Evolutionary conservation across 345 rosid genomes (phyloP), one percentile per base, ranked within the genome.

Genomic region (Camelina sativa): DNA sequence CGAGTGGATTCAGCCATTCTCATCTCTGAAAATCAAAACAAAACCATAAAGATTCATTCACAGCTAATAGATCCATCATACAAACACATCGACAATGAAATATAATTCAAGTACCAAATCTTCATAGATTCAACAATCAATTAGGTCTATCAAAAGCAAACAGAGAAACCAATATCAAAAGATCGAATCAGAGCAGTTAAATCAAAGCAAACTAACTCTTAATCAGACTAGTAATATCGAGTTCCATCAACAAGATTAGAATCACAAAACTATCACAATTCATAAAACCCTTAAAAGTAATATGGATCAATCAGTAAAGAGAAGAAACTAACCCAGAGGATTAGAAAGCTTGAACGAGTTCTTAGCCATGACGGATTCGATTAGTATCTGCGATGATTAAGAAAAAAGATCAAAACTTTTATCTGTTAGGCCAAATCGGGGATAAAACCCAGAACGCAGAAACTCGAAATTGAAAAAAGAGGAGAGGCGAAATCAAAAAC

Each of bases 341-440:
- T 87, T 89, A 83, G 89, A 92, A 77, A 88, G 77, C 85, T 87
- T 92, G 87, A 88, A 88, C 50, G 91, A 86, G 80, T 85, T 86
- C 81, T 84, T 87, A 1, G 88, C 86, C 97, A 92, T 92, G 79
- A 75, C 56, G 48, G 47, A 67, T 25, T 62, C 40, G 53, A 60
- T 73, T 9, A 2, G 20, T 78, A 51, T 55, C 81, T 72, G 70
- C 48, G 51, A 71, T 30, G 3, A 50, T 30, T 4, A 37, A 76
- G 8, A 6, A 16, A 17, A 22, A 50, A 46, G 8, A 6, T 11
- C 0, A 25, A 65, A 58, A 16, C 15, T 53, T 72, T 23, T 43
- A n/a, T 20, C 5, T 16, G 51, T 28, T 50, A 1, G 17, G 34
- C 59, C 0, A 37, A 47, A 58, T 58, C 20, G 7, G n/a, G 48